Evolutionary conservation across 2,329 filamentous ascomycete genomes (phyloP), one percentile per base, ranked within the genome.

Genomic region (Trichoderma sp.): DNA sequence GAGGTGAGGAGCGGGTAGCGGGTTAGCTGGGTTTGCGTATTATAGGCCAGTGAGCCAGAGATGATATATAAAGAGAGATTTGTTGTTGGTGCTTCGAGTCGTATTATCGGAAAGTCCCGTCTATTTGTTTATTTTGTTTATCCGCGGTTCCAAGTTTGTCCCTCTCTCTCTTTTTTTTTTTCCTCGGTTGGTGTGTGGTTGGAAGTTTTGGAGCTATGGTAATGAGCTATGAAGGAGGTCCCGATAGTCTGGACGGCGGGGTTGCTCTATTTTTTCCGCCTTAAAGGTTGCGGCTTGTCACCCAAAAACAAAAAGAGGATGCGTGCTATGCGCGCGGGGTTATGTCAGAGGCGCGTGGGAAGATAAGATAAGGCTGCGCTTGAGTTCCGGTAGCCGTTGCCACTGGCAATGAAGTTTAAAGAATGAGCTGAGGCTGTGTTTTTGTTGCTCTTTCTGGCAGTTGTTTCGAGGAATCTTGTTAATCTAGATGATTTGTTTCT

Each of bases 221-320:
- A 24, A 65, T 27, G 19, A 60, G 29, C 8, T 31, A 56, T 37
- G 43, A 43, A 43, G 16, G 37, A 55, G 66, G 55, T 59, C 64
- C 47, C 19, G 66, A 24, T 55, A 58, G 47, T 14, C 57, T 49
- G 49, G 68, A 69, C 58, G 53, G 68, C 68, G 68, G 68, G 68
- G 68, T 69, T 69, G 68, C 68, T 64, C 68, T 64, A 69, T 69
- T 69, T 69, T 69, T 68, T 59, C 53, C 53, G 13, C 37, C 62
- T 47, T 24, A 27, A 56, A 64, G 52, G 33, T 27, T 53, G 68
- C 59, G 19, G 66, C 59, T 53, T n/a, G 43, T 35, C 58, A 47
- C 16, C 43, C 13, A 35, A 35, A 35, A 35, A 33, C 8, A 33
- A 33, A 33, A 33, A 33, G 31, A 33, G 31, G 58, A 33, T 56